These are phyloP conservation scores for Globisporangium ultimum DNA, from an alignment of 352 stramenopile genomes.

Conservation along the genomic window DNA sequence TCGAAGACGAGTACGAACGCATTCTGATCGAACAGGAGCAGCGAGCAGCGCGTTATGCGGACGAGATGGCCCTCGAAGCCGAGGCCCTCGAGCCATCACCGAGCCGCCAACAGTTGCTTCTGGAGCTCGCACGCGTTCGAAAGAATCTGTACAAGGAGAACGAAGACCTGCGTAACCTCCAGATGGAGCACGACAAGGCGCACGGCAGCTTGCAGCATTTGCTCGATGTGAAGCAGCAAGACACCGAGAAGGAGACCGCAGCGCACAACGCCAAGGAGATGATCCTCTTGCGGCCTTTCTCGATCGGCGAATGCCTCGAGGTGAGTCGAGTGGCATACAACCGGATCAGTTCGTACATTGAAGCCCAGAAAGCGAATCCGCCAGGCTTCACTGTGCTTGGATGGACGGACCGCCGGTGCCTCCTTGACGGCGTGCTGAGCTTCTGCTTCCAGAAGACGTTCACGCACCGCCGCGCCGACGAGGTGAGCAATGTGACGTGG, in stretches of 20 bases:
- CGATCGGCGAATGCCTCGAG: conserved; percentile 38
- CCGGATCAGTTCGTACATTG: conserved; percentile 29
- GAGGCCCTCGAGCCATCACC: conserved; percentile 18
- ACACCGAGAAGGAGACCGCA: conserved; percentile 10
- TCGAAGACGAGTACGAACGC: conserved; percentile 42
- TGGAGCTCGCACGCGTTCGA: conserved; percentile 29
- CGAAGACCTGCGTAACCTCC: conserved; percentile 26
- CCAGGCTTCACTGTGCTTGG: conserved; percentile 32
- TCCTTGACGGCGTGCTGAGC: conserved; percentile 22
- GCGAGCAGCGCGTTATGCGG: conserved; percentile 13
- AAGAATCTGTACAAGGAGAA: conserved; percentile 44
- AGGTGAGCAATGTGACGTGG: conserved; percentile 32
- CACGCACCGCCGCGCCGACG: conserved; percentile 16
- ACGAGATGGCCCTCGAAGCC: conserved; percentile 15
- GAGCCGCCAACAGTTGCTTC: conserved; percentile 17
- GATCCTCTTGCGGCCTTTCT: conserved; percentile 31
- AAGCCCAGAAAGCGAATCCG: conserved; percentile 32
- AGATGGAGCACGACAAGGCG: conserved; percentile 42
- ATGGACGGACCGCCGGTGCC: conserved; percentile 33
- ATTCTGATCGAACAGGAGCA: conserved; percentile 30
- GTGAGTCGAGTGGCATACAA: conserved; percentile 38
- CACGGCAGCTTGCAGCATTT: conserved; percentile 45
- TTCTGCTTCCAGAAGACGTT: conserved; percentile 49
- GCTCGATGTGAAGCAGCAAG: conserved; percentile 31
- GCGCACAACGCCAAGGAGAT: conserved; percentile 26